These are phyloP conservation scores for Pisolithus orientalis DNA, from an alignment of 768 basidiomycete genomes.

Conservation along the genomic window DNA sequence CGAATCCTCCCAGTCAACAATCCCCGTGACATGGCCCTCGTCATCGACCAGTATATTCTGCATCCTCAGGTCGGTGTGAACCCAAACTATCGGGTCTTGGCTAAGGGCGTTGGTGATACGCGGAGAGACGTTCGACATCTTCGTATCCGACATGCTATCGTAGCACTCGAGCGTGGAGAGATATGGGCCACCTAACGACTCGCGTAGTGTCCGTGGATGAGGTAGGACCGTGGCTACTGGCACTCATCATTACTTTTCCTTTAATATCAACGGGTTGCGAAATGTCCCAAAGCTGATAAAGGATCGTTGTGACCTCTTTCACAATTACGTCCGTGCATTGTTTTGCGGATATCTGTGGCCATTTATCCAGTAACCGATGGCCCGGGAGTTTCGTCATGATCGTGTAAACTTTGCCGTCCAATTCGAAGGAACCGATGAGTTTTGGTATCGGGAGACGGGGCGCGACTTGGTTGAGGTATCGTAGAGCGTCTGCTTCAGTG, in stretches of 20 bases:
- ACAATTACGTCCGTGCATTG: conserved; percentile 1
- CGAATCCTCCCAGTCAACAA: conserved; percentile 21
- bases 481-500: conserved; percentile 16
- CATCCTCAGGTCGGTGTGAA: conserved; percentile 14
- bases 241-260: conserved; percentile 18
- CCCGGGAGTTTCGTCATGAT: conserved; percentile 19
- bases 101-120: not conserved
- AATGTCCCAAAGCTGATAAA: conserved; percentile 14
- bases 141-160: conserved; percentile 4
- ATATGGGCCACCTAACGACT: conserved; percentile 13
- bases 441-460: conserved; percentile 18
- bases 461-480: conserved; percentile 10
- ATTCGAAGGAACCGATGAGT: conserved; percentile 13
- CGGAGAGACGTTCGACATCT: conserved; percentile 1
- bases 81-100: conserved; percentile 9
- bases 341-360: conserved; percentile 1
- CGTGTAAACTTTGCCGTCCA: conserved; percentile 12
- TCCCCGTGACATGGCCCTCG: conserved; percentile 12
- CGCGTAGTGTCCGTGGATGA: conserved; percentile 9
- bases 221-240: conserved; percentile 19
- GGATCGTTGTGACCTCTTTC: conserved; percentile 1
- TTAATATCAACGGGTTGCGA: conserved; percentile 9
- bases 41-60: conserved; percentile 17
- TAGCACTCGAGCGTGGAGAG: conserved; percentile 14
- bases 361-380: conserved; percentile 6